These are phyloP conservation scores for Periglandula ipomoeae DNA, from an alignment of 2,329 filamentous ascomycete species.

Conservation along the genomic window DNA sequence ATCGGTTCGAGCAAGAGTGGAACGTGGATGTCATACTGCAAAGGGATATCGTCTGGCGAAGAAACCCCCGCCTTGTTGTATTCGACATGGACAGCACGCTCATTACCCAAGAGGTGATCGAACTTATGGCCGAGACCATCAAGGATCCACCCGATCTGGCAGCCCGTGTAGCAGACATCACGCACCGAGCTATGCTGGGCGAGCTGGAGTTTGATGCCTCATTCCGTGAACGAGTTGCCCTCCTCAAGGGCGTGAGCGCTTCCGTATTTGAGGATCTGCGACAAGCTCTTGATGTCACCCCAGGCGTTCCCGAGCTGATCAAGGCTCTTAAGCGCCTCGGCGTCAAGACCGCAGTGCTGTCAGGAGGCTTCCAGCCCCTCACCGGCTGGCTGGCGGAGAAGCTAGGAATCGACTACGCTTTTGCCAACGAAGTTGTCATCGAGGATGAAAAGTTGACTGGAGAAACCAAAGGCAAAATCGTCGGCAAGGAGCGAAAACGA, in stretches of 20 bases:
- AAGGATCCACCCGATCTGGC: slow-evolving; percentile 61
- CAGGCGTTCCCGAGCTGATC: slow-evolving; percentile 68
- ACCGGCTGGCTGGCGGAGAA: slow-evolving; percentile 76
- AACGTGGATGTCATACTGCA: slow-evolving; percentile 79
- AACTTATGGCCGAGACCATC: slow-evolving; percentile 80
- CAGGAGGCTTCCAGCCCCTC: slow-evolving; percentile 83
- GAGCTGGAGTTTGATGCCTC: slow-evolving; percentile 86
- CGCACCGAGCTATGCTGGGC: slow-evolving; percentile 87
- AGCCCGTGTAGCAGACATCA: slow-evolving; percentile 78
- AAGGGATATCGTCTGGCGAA: slow-evolving; percentile 61
- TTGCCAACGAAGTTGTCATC: slow-evolving; percentile 74
- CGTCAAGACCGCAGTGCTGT: slow-evolving; percentile 81
- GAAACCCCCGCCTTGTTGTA: slow-evolving; percentile 77
- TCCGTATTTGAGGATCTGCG: slow-evolving; percentile 73
- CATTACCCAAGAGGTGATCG: slow-evolving; percentile 95
- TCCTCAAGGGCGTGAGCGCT: slow-evolving; percentile 72
- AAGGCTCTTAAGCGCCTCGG: slow-evolving; percentile 67
- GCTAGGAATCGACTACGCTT: slow-evolving; percentile 77
- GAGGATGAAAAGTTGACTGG: slow-evolving; percentile 58
- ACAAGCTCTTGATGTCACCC: slow-evolving; percentile 67
- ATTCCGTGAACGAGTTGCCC: slow-evolving; percentile 67
- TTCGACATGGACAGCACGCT: slow-evolving; percentile 99
- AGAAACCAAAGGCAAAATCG: slow-evolving; percentile 61
- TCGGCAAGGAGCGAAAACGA: slow-evolving; percentile 67
- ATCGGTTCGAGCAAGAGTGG: slow-evolving; percentile 80